Conservation (phyloP, 225 moss, liverwort and hornwort species). For the Neckera pumila region DNA sequence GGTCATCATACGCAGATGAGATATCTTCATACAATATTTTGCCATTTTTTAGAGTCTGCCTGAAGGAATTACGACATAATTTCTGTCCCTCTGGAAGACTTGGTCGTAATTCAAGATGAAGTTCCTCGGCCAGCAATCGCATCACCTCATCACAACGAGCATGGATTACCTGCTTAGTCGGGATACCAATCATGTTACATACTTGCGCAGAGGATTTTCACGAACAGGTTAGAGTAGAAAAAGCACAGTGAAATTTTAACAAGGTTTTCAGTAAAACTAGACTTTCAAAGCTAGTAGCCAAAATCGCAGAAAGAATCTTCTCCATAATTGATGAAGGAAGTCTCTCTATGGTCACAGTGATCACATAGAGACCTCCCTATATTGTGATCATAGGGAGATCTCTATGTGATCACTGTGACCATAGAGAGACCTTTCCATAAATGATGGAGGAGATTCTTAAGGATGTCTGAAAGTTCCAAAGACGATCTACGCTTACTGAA, state of each 20-base stretch:
- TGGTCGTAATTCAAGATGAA: slow-evolving; percentile 2
- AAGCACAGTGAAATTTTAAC: neutral
- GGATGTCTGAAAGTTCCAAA: neutral
- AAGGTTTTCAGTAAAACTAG: neutral
- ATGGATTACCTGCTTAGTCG: slow-evolving; percentile 59
- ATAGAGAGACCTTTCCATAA: neutral
- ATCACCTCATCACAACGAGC: slow-evolving; percentile 84
- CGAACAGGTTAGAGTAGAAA: neutral
- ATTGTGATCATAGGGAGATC: neutral
- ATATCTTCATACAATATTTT: neutral
- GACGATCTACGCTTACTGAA: neutral
- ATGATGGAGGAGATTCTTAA: neutral
- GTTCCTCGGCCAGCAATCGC: slow-evolving; percentile 65
- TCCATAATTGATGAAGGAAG: neutral
- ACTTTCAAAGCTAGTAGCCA: neutral
- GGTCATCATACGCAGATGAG: neutral
- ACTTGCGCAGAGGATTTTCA: neutral
- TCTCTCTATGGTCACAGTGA: neutral
- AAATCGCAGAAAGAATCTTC: neutral
- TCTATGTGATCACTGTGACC: neutral
- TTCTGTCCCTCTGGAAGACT: neutral
- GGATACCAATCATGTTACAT: neutral
- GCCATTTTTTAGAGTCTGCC: neutral
- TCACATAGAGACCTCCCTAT: neutral
- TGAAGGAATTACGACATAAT: neutral